Evolutionary conservation across 2,329 filamentous ascomycete species (phyloP).

Genomic region (Hirsutella rhossiliensis): DNA sequence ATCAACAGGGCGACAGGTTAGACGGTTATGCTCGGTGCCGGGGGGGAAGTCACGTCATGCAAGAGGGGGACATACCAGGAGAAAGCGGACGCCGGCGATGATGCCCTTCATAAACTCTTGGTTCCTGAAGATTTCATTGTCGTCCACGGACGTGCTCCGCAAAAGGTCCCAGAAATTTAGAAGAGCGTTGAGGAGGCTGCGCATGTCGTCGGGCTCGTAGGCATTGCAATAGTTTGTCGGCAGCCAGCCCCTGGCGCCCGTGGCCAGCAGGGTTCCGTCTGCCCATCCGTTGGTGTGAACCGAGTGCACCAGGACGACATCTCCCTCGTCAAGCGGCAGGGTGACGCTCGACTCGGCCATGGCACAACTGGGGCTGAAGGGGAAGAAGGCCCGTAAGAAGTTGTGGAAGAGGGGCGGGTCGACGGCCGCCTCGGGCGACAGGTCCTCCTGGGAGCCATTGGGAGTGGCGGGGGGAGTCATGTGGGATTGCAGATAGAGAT

Average conservation of each 20-base stretch:
- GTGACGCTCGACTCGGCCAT: conserved; percentile 80
- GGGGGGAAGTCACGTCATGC: background rate
- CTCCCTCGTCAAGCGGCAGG: conserved; percentile 76
- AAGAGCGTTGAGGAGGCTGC: conserved; percentile 71
- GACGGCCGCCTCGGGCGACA: conserved; percentile 25
- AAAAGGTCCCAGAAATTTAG: conserved; percentile 89
- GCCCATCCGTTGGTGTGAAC: conserved; percentile 98
- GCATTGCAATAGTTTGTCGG: conserved; percentile 97
- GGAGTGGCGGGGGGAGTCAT: conserved; percentile 72
- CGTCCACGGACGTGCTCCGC: conserved; percentile 62
- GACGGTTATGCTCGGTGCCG: background rate
- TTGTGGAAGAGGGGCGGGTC: conserved; percentile 68
- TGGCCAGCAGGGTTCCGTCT: conserved; percentile 79
- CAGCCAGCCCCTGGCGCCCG: conserved; percentile 84
- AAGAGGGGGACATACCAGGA: conserved; percentile 53
- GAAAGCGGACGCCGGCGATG: conserved; percentile 82
- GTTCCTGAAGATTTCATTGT: conserved; percentile 69
- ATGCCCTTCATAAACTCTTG: conserved; percentile 92
- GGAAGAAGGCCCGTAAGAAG: conserved; percentile 88
- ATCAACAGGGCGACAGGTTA: background rate
- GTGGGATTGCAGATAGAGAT: conserved; percentile 40
- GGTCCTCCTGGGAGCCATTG: conserved; percentile 52
- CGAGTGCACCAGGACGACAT: conserved; percentile 88
- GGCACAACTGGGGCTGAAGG: conserved; percentile 70
- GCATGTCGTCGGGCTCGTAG: conserved; percentile 82